Evolutionary conservation across 106 monocot genomes (phyloP), one percentile per base, ranked within the genome.

Genomic region (Ottelia alismoides): DNA sequence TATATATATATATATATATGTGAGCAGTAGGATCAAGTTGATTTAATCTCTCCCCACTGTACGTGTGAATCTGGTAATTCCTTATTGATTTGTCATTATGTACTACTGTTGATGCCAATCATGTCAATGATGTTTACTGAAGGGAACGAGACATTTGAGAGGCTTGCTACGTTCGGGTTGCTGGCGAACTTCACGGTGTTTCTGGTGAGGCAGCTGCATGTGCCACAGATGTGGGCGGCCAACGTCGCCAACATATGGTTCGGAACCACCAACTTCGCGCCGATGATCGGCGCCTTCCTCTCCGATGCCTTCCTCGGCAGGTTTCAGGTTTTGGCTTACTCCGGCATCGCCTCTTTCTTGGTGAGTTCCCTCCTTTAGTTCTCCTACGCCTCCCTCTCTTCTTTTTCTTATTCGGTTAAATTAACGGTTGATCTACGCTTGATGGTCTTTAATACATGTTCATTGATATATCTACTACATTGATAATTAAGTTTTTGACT

Each of bases 81-180:
- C 2, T 9, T 2, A 4, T 14, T n/a, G 17, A 19, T 28, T 54
- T 31, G 22, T 31, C 20, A 14, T 30, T 11, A 11, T 32, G 35
- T 22, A 28, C 24, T 19, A 45, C 9, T 27, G 1, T 27, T 28
- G 28, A 27, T 54, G n/a, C n/a, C n/a, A n/a, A n/a, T n/a, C n/a
- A n/a, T n/a, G n/a, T n/a, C n/a, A n/a, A n/a, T n/a, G n/a, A n/a
- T 27, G 6, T 28, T 0, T 22, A 4, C 27, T 61, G 52, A 47
- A 83, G 83, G 78, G 25, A 71, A 78, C 27, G 78, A 78, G 51
- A 63, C 71, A 9, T 72, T 61, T 1, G 67, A 69, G 20, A 63
- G 55, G 51, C 28, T 78, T 14, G 83, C 78, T 2, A 48, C 45
- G 0, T 45, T 62, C 2, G 83, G 78, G 28, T 27, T 78, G 27